Evolutionary conservation across 208 protist genomes (phyloP).

Genomic region (Leishmania aethiopica): DNA sequence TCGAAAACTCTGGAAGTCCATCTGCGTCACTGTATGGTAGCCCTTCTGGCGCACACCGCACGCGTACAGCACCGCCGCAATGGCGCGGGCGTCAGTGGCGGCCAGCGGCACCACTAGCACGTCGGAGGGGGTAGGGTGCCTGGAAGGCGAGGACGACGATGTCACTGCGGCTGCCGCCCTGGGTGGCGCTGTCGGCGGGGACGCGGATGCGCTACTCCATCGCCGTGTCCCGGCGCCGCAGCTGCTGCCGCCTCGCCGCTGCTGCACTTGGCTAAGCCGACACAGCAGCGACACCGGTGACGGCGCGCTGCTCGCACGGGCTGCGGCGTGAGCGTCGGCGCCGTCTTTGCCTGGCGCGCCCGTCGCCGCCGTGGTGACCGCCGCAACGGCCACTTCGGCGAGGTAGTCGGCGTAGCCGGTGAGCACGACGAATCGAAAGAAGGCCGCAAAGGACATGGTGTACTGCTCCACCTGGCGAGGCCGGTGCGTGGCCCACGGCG

Average conservation of each 20-base stretch:
- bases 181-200: background rate
- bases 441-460: constrained; percentile 30
- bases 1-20: constrained; percentile 66
- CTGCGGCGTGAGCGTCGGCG: background rate
- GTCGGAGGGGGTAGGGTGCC: background rate
- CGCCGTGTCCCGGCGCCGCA: background rate
- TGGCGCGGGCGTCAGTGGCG: constrained; percentile 46
- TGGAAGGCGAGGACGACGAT: background rate
- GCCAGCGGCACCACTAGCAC: constrained; percentile 25
- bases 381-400: constrained; percentile 5
- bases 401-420: constrained; percentile 31
- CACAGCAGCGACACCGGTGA: background rate
- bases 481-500: background rate
- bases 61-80: constrained; percentile 51
- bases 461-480: constrained; percentile 19
- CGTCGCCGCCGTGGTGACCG: background rate
- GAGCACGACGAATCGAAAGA: constrained; percentile 26
- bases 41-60: constrained; percentile 48
- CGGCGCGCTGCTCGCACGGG: background rate
- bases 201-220: background rate
- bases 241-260: background rate
- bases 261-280: constrained; percentile 21
- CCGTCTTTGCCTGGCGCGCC: background rate
- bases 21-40: constrained; percentile 51
- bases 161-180: background rate